Evolutionary conservation across 2,329 filamentous ascomycete species (phyloP).

Genomic region (Bipolaris oryzae): DNA sequence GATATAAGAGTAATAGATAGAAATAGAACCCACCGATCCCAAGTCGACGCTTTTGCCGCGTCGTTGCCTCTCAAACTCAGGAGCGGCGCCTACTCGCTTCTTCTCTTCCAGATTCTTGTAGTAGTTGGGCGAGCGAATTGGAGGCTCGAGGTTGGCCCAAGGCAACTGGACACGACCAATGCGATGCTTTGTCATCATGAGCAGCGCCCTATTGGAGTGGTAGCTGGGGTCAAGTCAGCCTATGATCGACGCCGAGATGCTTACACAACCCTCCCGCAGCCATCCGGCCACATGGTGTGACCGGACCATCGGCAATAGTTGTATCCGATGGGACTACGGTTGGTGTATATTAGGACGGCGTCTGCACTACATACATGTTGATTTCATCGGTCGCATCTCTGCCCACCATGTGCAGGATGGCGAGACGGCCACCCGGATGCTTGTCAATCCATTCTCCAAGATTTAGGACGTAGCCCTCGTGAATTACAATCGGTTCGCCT

Average conservation of each 20-base stretch:
- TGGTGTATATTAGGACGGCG: conserved; percentile 4
- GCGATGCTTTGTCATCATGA: conserved; percentile 65
- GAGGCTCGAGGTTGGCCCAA: conserved; percentile 65
- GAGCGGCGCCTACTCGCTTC: conserved; percentile 10
- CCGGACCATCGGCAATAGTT: conserved; percentile 5
- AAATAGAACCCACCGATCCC: conserved; percentile 35
- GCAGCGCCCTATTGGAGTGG: conserved; percentile 60
- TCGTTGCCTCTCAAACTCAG: conserved; percentile 16
- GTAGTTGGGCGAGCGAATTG: conserved; percentile 60
- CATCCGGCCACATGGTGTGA: conserved; percentile 11
- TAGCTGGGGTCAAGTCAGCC: conserved; percentile 55
- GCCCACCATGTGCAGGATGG: conserved; percentile 67
- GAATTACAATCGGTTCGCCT: conserved; percentile 63
- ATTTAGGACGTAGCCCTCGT: conserved; percentile 60
- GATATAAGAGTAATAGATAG: conserved; percentile 2
- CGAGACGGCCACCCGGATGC: conserved; percentile 65
- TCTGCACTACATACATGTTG: conserved; percentile 56
- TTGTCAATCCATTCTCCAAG: conserved; percentile 64
- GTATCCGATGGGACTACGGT: conserved; percentile 12
- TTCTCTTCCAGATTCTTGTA: conserved; percentile 32
- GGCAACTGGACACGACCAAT: conserved; percentile 63
- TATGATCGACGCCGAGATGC: conserved; percentile 23
- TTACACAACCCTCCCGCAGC: conserved; percentile 15
- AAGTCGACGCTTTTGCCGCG: conserved; percentile 36
- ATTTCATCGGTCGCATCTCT: conserved; percentile 66